Percentiles rank a stretch among this genome's conserved stretches.
Conservation (phyloP, 768 basidiomycete species). For the Trametes cubensis region DNA sequence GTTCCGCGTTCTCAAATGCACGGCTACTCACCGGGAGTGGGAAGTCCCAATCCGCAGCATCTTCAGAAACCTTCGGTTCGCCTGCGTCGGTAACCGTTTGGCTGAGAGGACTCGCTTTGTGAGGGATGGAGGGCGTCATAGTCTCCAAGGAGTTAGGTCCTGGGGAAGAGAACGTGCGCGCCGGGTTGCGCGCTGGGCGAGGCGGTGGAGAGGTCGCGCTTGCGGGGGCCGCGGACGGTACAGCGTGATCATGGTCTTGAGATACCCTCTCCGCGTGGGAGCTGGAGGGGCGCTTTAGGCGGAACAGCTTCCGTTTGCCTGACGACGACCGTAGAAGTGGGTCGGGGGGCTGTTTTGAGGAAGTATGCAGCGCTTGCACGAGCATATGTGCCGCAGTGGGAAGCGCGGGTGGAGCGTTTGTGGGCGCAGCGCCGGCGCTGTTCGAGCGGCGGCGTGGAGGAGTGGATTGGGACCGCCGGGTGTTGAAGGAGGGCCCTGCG, state of each 20-base stretch:
- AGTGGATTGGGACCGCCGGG: conserved; percentile 17
- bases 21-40: conserved; percentile 20
- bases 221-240: background rate
- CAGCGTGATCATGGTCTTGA: background rate
- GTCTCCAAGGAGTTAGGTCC: background rate
- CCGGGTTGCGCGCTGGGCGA: conserved; percentile 27
- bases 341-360: conserved; percentile 2
- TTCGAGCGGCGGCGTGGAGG: conserved; percentile 21
- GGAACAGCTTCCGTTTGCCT: conserved; percentile 25
- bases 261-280: conserved; percentile 17
- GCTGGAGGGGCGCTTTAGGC: conserved; percentile 27
- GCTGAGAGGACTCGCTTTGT: background rate
- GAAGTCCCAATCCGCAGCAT: conserved; percentile 22
- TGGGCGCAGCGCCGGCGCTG: conserved; percentile 12
- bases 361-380: conserved; percentile 5
- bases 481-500: background rate
- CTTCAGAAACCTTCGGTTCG: background rate
- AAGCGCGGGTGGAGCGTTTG: conserved; percentile 5
- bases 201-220: conserved; percentile 20
- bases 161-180: conserved; percentile 11
- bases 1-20: background rate
- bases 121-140: background rate
- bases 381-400: conserved; percentile 3
- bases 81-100: conserved; percentile 4
- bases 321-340: conserved; percentile 14